These are phyloP conservation scores for Amylocystis lapponica DNA, from an alignment of 768 basidiomycete species.

Conservation along the genomic window DNA sequence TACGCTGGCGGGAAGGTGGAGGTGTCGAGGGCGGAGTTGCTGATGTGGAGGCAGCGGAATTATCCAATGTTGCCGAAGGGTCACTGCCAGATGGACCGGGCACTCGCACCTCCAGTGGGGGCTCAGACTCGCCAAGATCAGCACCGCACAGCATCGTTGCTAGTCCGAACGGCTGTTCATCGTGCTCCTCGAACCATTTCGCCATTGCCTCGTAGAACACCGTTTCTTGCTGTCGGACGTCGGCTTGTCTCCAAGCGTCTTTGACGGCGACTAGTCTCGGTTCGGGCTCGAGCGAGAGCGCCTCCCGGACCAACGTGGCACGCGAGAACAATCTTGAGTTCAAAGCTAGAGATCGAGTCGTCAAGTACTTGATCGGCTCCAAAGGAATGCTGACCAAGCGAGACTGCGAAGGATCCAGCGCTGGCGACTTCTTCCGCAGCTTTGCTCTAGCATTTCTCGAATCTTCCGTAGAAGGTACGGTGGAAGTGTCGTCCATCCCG, in stretches of 20 bases:
- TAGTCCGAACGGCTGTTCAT: not conserved
- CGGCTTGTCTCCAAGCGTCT: constrained; percentile 8
- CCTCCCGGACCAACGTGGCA: constrained; percentile 10
- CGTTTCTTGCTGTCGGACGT: constrained; percentile 2
- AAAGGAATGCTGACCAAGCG: not conserved
- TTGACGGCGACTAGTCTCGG: constrained; percentile 1
- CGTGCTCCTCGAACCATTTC: not conserved
- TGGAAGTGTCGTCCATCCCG: constrained; percentile 5
- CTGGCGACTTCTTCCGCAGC: too few relatives aligned
- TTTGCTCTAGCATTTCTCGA: too few relatives aligned
- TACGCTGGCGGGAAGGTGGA: not conserved
- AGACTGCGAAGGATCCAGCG: too few relatives aligned
- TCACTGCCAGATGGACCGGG: too few relatives aligned
- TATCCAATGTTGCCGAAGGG: too few relatives aligned
- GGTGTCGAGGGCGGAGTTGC: too few relatives aligned
- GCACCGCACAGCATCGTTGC: not conserved
- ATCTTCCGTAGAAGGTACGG: not conserved
- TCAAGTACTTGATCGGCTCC: not conserved
- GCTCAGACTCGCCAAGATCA: not conserved
- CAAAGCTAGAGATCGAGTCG: not conserved
- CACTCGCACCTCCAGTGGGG: not conserved
- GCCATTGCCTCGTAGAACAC: constrained; percentile 3
- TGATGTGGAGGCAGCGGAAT: too few relatives aligned
- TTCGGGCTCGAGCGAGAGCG: not conserved
- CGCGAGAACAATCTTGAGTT: constrained; percentile 10